Conservation (phyloP, 1,139 yeast species). For the Hyphopichia buzzinii region DNA sequence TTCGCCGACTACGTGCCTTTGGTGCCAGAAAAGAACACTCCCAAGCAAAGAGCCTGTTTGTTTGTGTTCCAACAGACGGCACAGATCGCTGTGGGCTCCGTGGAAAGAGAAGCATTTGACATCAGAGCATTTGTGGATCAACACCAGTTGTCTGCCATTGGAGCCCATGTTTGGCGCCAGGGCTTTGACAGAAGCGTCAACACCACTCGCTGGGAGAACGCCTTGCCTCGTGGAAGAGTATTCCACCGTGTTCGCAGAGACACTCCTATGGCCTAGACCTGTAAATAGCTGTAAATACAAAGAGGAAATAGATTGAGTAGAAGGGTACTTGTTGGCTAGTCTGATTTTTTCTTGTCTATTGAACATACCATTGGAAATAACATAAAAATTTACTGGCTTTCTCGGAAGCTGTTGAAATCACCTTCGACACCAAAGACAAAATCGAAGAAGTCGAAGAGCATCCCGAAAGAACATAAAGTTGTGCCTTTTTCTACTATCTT, state of each 20-base stretch:
- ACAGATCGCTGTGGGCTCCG: conserved; percentile 12
- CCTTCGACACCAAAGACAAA: no score
- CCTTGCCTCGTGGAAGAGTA: conserved; percentile 71
- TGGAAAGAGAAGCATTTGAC: conserved; percentile 53
- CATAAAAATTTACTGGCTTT: no score
- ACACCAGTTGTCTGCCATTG: conserved; percentile 66
- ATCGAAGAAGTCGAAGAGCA: no score
- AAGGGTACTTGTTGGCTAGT: no score
- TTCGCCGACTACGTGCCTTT: conserved; percentile 76
- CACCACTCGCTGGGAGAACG: conserved; percentile 65
- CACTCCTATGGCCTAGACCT: conserved; percentile 17
- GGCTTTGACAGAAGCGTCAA: conserved; percentile 76
- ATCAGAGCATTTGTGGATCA: conserved; percentile 64
- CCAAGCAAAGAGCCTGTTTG: conserved; percentile 77
- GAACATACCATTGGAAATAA: no score
- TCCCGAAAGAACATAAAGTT: no score
- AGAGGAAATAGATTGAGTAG: background rate
- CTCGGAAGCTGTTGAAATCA: no score
- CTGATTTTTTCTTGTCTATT: no score
- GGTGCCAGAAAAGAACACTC: conserved; percentile 84
- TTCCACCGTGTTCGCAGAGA: conserved; percentile 53
- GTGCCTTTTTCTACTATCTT: no score
- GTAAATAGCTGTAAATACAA: conserved; percentile 1
- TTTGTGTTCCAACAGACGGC: conserved; percentile 83
- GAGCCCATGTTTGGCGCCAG: conserved; percentile 93